Conservation (phyloP, 192 early-diverging fungal species). For the Chytriomyces sp. region DNA sequence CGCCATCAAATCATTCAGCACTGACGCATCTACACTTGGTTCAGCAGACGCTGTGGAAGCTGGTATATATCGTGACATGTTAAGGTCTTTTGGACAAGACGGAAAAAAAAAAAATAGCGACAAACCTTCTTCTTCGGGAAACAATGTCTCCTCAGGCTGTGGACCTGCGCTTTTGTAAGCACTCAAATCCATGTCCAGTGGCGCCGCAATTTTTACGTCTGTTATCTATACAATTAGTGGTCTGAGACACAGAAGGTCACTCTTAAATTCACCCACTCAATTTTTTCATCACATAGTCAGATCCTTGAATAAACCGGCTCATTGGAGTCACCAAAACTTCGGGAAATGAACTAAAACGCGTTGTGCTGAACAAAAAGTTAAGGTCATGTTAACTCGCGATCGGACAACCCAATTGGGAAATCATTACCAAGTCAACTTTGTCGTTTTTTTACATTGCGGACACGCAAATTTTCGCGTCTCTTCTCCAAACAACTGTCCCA, state of each 20-base stretch:
- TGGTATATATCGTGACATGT: neutral
- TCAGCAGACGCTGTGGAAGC: neutral
- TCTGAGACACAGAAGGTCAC: neutral
- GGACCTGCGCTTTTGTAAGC: slow-evolving; percentile 70
- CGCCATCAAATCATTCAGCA: slow-evolving; percentile 77
- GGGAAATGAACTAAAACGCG: slow-evolving; percentile 70
- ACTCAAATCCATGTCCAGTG: slow-evolving; percentile 64
- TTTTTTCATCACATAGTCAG: slow-evolving; percentile 58
- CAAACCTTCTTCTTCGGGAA: slow-evolving; percentile 68
- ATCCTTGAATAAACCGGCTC: slow-evolving; percentile 55
- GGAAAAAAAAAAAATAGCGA: neutral
- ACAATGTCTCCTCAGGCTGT: slow-evolving; percentile 65
- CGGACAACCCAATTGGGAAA: neutral
- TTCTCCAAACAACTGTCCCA: slow-evolving; percentile 68
- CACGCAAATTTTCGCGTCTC: slow-evolving; percentile 78
- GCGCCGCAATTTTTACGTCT: slow-evolving; percentile 51
- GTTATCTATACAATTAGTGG: neutral
- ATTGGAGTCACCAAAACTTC: slow-evolving; percentile 75
- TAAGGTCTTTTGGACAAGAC: neutral
- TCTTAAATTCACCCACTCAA: slow-evolving; percentile 39
- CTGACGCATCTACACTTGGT: slow-evolving; percentile 67
- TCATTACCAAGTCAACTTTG: slow-evolving; percentile 40
- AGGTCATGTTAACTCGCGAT: neutral
- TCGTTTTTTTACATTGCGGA: slow-evolving; percentile 57
- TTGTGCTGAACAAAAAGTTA: slow-evolving; percentile 31